Evolutionary conservation across 129 eudicot species (phyloP).

Genomic region (Calendula officinalis): DNA sequence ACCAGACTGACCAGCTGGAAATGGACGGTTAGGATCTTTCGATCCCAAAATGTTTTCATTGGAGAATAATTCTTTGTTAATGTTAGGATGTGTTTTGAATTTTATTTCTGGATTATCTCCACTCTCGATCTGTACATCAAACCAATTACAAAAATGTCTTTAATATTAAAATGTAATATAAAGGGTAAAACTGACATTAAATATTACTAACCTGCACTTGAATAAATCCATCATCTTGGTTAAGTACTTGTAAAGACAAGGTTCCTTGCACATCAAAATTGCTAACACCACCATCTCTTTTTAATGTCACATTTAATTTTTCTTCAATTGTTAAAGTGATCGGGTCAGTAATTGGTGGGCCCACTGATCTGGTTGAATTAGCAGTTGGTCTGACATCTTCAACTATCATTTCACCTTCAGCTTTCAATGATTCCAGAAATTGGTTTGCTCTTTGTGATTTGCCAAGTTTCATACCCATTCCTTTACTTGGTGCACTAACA

Average conservation of each 20-base stretch:
- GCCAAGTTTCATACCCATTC: constrained; percentile 88
- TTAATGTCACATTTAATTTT: constrained; percentile 71
- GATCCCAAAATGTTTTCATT: constrained; percentile 75
- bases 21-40: constrained; percentile 79
- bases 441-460: constrained; percentile 66
- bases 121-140: constrained; percentile 58
- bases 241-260: no score
- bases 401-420: constrained; percentile 82
- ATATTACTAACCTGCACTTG: constrained; percentile 77
- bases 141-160: background rate
- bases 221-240: constrained; percentile 29
- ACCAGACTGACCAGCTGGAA: constrained; percentile 60
- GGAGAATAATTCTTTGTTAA: constrained; percentile 68
- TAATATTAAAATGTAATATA: no score
- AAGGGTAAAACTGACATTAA: no score
- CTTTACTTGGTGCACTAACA: constrained; percentile 79
- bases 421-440: constrained; percentile 83
- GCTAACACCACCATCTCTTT: constrained; percentile 84
- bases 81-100: constrained; percentile 83
- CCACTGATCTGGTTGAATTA: constrained; percentile 60
- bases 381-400: constrained; percentile 76
- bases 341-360: constrained; percentile 75
- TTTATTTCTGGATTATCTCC: constrained; percentile 62
- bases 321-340: constrained; percentile 80
- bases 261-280: constrained; percentile 19